Percentiles rank a stretch among this genome's conserved stretches.
Conservation (phyloP, 1,284 basidiomycete species). For the Papiliotrema laurentii region DNA sequence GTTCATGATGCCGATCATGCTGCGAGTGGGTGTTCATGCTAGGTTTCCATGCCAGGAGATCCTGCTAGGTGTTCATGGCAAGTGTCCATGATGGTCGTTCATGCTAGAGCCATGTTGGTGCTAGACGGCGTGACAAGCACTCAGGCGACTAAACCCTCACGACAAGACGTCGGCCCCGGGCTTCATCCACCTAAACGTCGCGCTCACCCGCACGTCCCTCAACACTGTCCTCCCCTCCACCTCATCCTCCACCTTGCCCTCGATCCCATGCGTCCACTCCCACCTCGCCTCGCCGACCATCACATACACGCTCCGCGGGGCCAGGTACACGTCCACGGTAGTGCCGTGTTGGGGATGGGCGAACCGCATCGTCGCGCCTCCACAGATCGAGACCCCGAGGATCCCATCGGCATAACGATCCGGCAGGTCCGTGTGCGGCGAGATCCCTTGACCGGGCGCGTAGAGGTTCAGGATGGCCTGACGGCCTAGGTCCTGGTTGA, state of each 20-base stretch:
- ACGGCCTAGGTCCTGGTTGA: conserved; percentile 29
- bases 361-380: conserved; percentile 40
- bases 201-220: conserved; percentile 39
- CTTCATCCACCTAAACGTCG: conserved; percentile 47
- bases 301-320: conserved; percentile 44
- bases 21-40: too few relatives aligned
- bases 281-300: conserved; percentile 47
- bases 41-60: too few relatives aligned
- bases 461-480: conserved; percentile 52
- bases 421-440: conserved; percentile 50
- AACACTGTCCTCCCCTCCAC: conserved; percentile 28
- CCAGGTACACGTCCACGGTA: conserved; percentile 42
- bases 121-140: too few relatives aligned
- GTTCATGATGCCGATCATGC: too few relatives aligned
- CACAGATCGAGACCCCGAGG: conserved; percentile 37
- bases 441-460: conserved; percentile 47
- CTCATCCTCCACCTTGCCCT: conserved; percentile 22
- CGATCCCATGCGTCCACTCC: conserved; percentile 51
- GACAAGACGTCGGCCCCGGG: conserved; percentile 36
- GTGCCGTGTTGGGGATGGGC: neutral
- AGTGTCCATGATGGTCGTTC: too few relatives aligned
- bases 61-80: too few relatives aligned
- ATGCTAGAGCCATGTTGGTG: too few relatives aligned
- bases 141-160: too few relatives aligned
- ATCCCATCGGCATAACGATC: conserved; percentile 49